These are phyloP conservation scores for Scenedesmus sp. DNA, from an alignment of 163 green algal genomes.

Conservation along the genomic window DNA sequence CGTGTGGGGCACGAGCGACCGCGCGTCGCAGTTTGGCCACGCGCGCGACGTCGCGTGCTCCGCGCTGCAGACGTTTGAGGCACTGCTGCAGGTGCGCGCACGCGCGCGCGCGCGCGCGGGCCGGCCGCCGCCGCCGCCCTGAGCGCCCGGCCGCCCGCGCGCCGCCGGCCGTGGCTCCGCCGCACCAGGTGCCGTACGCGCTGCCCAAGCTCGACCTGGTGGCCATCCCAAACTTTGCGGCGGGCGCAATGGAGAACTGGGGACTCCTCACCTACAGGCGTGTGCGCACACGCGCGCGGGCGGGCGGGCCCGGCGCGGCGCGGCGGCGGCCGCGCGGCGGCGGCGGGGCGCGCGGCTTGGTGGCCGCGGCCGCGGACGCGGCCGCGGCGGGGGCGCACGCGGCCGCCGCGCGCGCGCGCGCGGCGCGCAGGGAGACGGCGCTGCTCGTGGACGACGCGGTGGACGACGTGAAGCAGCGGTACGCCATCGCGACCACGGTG, in stretches of 20 bases:
- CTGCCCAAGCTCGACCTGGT: constrained; percentile 94
- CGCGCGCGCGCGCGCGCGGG: too few relatives aligned
- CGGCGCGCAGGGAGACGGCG: constrained; percentile 53
- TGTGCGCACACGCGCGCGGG: too few relatives aligned
- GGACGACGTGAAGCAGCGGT: constrained; percentile 45
- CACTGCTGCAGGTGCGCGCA: not conserved
- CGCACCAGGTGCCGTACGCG: constrained; percentile 63
- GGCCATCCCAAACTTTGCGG: constrained; percentile 84
- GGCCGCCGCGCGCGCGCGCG: too few relatives aligned
- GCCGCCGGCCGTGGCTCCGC: too few relatives aligned
- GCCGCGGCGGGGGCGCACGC: too few relatives aligned
- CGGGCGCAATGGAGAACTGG: constrained; percentile 98
- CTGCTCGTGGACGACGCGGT: constrained; percentile 60
- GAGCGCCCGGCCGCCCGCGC: too few relatives aligned
- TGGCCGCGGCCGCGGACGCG: too few relatives aligned
- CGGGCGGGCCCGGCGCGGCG: too few relatives aligned
- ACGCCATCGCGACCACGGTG: constrained; percentile 49
- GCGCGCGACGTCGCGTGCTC: constrained; percentile 34
- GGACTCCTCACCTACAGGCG: constrained; percentile 57
- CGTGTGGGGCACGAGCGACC: constrained; percentile 38
- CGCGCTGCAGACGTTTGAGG: constrained; percentile 29
- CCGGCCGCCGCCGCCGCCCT: too few relatives aligned
- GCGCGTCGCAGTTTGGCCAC: constrained; percentile 19
- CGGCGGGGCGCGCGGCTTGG: too few relatives aligned
- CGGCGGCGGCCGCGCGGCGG: too few relatives aligned